Evolutionary conservation across 768 basidiomycete genomes (phyloP), one percentile per base, ranked within the genome.

Genomic region (Pluteus cervinus): DNA sequence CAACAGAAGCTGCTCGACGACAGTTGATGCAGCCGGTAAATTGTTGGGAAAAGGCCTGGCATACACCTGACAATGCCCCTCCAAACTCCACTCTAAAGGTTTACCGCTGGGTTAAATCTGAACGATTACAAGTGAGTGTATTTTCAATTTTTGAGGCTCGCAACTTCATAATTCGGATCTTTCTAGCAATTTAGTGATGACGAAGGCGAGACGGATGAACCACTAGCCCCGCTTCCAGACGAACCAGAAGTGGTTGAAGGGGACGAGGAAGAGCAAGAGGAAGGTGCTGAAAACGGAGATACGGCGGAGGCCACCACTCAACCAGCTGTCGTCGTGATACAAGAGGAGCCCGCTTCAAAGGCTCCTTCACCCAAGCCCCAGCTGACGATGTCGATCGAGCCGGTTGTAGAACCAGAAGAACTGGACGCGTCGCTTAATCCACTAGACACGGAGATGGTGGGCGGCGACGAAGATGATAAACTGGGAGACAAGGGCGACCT

Each of bases 1-100:
- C 81, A 34, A 82, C 84, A 3, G 86, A 89, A 56, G 83, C 84
- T 32, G 85, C 86, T 23, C 73, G 86, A 25, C 73, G 86, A 42
- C 82, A 86, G 57, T 67, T 88, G n/a, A 87, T 89, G 82, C 84
- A 86, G 51, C 87, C 87, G 5, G 87, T 89, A n/a, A 75, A 71
- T 18, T 85, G 80, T 46, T 91, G 86, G 87, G 86, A 89, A 60
- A 85, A 81, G 60, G 65, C 69, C 24, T 86, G 84, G 84, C 66
- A 74, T 8, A 56, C 68, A 9, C 74, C 81, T 24, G 80, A 80
- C 40, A 66, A 65, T 37, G 62, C 73, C 16, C 49, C 74, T 12
- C 56, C 75, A 17, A 73, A 73, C 18, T 73, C 85, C 15, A 70
- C 64, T 15, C 59, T 89, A 33, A 81, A 78, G 51, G 68, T 87